Conservation (phyloP, 495 filamentous ascomycete genomes). For the Astrothelium macrocarpum region DNA sequence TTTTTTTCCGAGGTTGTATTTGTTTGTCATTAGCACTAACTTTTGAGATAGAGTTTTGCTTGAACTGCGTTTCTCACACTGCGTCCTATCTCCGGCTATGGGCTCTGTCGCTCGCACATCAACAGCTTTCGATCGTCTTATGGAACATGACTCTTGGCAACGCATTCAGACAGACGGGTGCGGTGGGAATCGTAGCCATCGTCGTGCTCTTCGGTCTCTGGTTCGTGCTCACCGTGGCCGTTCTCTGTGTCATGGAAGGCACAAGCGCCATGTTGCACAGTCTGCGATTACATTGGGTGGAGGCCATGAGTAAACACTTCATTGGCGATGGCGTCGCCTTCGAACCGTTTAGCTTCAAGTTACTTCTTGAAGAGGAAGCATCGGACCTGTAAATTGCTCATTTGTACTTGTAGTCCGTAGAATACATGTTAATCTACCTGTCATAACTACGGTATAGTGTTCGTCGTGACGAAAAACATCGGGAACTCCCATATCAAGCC, state of each 20-base stretch:
- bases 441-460: not conserved
- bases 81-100: constrained; percentile 98
- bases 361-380: constrained; percentile 75
- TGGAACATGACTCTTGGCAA: constrained; percentile 89
- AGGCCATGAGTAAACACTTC: constrained; percentile 99
- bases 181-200: constrained; percentile 64
- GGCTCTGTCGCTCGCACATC: constrained; percentile 94
- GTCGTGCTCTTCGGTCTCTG: constrained; percentile 74
- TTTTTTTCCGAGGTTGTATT: no score
- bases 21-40: no score
- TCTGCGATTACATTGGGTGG: constrained; percentile 94
- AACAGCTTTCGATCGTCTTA: constrained; percentile 90
- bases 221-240: constrained; percentile 73
- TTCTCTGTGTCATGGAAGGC: constrained; percentile 76
- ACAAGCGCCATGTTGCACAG: constrained; percentile 89
- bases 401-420: not conserved
- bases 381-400: constrained; percentile 35
- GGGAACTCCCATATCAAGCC: not conserved
- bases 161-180: constrained; percentile 57
- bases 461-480: not conserved
- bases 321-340: constrained; percentile 85
- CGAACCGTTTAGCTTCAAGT: constrained; percentile 83
- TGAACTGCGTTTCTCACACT: constrained; percentile 98
- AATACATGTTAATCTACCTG: not conserved
- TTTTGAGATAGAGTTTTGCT: constrained; percentile 80